Evolutionary conservation across 768 basidiomycete genomes (phyloP).

Genomic region (Multifurca ochricompacta): DNA sequence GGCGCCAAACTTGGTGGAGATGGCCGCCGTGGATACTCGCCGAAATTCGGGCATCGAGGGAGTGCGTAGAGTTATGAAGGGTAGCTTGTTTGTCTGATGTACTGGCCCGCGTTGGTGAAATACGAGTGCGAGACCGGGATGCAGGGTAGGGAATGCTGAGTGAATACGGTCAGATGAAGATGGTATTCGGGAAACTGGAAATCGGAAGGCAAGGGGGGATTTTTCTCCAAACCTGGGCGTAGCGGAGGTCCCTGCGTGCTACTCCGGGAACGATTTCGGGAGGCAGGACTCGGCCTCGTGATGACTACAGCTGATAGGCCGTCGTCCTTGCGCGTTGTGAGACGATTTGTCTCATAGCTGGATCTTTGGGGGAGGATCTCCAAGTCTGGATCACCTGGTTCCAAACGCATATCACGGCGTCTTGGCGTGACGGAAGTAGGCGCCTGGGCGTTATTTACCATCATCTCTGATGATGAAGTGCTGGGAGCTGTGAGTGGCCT

Average conservation of each 20-base stretch:
- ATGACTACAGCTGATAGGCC: background rate
- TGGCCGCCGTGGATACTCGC: conserved; percentile 15
- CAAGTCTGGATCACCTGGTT: background rate
- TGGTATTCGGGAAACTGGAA: conserved; percentile 33
- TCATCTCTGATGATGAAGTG: background rate
- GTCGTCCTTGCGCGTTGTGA: background rate
- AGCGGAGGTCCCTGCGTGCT: conserved; percentile 4
- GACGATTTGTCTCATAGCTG: background rate
- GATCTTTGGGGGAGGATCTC: background rate
- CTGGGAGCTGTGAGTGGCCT: background rate
- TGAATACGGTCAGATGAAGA: conserved; percentile 8
- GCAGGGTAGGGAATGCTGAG: background rate
- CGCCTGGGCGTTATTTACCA: background rate
- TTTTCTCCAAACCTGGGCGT: conserved; percentile 3
- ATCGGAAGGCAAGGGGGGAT: conserved; percentile 20
- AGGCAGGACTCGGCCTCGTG: conserved; percentile 3
- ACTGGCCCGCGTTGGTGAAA: conserved; percentile 10
- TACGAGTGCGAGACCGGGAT: background rate
- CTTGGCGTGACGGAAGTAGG: background rate
- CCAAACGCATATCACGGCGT: conserved; percentile 7
- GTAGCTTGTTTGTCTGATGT: background rate
- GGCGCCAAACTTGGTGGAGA: conserved; percentile 29
- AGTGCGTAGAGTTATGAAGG: conserved; percentile 45
- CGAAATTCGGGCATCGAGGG: conserved; percentile 39
- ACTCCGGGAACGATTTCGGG: conserved; percentile 10